Evolutionary conservation across 225 moss, liverwort and hornwort species (phyloP), one percentile per base, ranked within the genome.

Genomic region (Physcomitrium patens): DNA sequence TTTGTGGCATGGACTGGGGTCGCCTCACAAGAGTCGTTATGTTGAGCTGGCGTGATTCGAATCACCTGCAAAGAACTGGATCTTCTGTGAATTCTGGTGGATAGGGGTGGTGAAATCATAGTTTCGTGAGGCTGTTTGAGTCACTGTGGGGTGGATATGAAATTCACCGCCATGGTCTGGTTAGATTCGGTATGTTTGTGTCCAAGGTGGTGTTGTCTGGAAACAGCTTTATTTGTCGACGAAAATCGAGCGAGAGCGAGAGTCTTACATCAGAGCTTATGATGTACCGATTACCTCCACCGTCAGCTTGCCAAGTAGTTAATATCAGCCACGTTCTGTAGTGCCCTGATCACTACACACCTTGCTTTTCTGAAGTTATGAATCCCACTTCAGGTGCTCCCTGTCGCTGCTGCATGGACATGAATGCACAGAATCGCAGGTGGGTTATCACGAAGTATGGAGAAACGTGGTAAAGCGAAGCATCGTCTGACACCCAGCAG

Each of bases 301-400:
- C 28, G 23, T 43, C 64, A 11, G 7, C 48, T 24, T 53, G 52
- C 43, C 46, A 72, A 63, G 73, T 51, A 62, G 20, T 62, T 18
- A 47, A 26, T 60, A 47, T 47, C 10, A 28, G 28, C 27, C 73
- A 73, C 63, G 62, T 62, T 60, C 72, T 57, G 16, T 41, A 51
- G 49, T 63, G 73, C 73, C 52, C 73, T 63, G 37, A 28, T 50
- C 61, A 72, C 72, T 37, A 62, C 49, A 51, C 41, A 62, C 51
- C 61, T 37, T 15, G 15, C 62, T 62, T 72, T 72, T 41, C 27
- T 31, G 31, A 72, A 56, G 56, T 61, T 19, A 18, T 7, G 11
- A 48, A 24, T 49, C 72, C 72, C 43, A 37, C 72, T 61, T 31
- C 37, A 42, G 54, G 14, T 69, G 54, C 42, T 54, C 19, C 31